Evolutionary conservation across 2,329 filamentous ascomycete species (phyloP), one percentile per base, ranked within the genome.

Genomic region (Colletotrichum sp.): DNA sequence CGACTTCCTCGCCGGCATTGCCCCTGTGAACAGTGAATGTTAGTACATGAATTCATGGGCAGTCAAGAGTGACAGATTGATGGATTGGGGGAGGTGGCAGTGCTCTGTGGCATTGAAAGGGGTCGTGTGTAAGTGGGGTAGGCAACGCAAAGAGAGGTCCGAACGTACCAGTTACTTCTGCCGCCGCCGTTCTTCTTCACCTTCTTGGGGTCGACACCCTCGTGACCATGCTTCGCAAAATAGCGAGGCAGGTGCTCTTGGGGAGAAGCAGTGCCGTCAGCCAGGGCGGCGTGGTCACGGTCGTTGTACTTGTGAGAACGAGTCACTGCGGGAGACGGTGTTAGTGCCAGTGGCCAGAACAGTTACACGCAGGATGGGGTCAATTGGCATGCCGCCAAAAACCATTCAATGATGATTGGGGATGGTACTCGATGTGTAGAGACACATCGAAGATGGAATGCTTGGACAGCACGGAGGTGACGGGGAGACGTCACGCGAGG

Each of bases 291-390:
- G 88, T 98, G 95, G 90, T 98, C 94, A 88, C 96, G 96, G 87
- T 98, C 95, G 88, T 96, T 98, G 89, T 90, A 92, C 90, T 99
- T 99, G 92, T 96, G 95, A 79, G 96, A 98, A 85, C 97, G 96
- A 89, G 97, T 98, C 96, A 99, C 96, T 98, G 80, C 16, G 55
- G 34, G 60, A 21, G 57, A 32, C 3, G 18, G 63, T 72, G 70
- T 79, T 77, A 80, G 79, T 59, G 32, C 15, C 30, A 59, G 5
- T 67, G 18, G 16, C 18, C 26, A 18, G 12, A 24, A 34, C 15
- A 15, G 32, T 28, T 26, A 52, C 8, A 12, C n/a, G 24, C 12
- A 24, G 21, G 16, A 4, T 15, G 9, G 39, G 64, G 28, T 8
- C 6, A 57, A 69, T 63, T 32, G 32, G 9, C 32, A 57, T 49